Evolutionary conservation across 2,329 filamentous ascomycete genomes (phyloP).

Genomic region (Trichoderma citrinoviride): DNA sequence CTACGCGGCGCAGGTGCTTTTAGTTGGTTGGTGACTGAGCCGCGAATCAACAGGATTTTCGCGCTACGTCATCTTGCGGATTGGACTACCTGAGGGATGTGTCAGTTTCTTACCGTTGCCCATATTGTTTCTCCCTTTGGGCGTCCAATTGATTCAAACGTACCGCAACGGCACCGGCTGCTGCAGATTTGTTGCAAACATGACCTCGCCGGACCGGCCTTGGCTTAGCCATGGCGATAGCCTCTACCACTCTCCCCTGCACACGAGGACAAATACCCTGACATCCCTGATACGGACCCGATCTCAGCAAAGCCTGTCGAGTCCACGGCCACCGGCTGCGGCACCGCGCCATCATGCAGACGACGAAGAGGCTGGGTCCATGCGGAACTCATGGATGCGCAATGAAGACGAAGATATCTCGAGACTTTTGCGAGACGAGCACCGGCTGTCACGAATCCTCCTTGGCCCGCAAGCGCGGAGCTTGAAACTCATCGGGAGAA

Average conservation of each 20-base stretch:
- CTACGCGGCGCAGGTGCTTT: not conserved
- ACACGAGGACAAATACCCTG: constrained; percentile 39
- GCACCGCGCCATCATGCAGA: constrained; percentile 27
- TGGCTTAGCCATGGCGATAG: constrained; percentile 20
- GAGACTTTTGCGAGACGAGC: constrained; percentile 52
- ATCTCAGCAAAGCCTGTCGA: constrained; percentile 36
- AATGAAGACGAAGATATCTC: constrained; percentile 45
- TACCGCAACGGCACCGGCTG: not conserved
- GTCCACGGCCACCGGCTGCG: constrained; percentile 27
- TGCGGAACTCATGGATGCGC: constrained; percentile 25
- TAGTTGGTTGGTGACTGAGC: not conserved
- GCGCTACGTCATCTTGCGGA: constrained; percentile 8
- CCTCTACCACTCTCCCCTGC: constrained; percentile 32
- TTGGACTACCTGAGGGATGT: not conserved
- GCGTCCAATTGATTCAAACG: constrained; percentile 1
- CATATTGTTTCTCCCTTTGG: not conserved
- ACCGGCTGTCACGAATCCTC: constrained; percentile 57
- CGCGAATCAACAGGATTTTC: constrained; percentile 3
- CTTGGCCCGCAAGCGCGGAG: constrained; percentile 73
- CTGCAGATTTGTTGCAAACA: constrained; percentile 19
- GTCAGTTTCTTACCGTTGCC: not conserved
- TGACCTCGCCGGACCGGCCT: constrained; percentile 34
- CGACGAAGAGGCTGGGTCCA: constrained; percentile 34
- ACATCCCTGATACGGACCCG: constrained; percentile 41
- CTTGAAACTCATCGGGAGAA: constrained; percentile 83